Base-by-base conservation (phyloP, 352 stramenopile genomes). In the Phytophthora boehmeriae region DNA sequence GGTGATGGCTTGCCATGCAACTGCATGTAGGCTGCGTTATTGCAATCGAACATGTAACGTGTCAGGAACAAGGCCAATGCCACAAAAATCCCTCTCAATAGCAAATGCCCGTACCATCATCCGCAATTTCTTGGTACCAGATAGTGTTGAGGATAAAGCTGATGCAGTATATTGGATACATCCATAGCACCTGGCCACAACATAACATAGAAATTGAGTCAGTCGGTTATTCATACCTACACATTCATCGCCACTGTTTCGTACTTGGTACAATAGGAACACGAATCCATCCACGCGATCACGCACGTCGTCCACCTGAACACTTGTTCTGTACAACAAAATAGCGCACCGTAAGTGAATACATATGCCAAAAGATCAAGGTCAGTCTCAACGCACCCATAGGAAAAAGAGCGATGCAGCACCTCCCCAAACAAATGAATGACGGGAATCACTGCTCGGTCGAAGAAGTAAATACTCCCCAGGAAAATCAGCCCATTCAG, bases 91-190 rank as follows among this genome's bases (percentile, higher is more conserved):
- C 16, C 4, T 17, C 17, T 32, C 23, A 47, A 35, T 41, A 44
- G 14, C n/a, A 54, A 16, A 25, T 42, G 6, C 8, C 61, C 56
- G n/a, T 53, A 95, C 87, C 87, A 59, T 96, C 86, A 45, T 96
- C 87, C 1, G 87, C 87, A 48, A 96, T 94, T 68, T 96, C 87
- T 75, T 96, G 87, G 68, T 96, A 96, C 87, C 87, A 96, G 73
- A 96, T 96, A 14, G 87, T 94, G 64, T 96, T 96, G 57, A 96
- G 67, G 59, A 96, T 96, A 67, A 96, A 96, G 70, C 87, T 96
- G 67, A 96, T 93, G 73, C 83, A 93, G 75, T 96, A 96, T 66
- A 96, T 96, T 41, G 87, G 87, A 62, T 96, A 96, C 86, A 96
- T 96, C 87, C 87, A 96, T 25, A 96, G 63, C 52, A 84, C 80